A percentile compares a stretch with the other conserved stretches of the same genome.
phyloP scores from a whole-genome alignment of 371 early-diverging fungal genomes.

The Saksenaea oblongispora region DNA sequence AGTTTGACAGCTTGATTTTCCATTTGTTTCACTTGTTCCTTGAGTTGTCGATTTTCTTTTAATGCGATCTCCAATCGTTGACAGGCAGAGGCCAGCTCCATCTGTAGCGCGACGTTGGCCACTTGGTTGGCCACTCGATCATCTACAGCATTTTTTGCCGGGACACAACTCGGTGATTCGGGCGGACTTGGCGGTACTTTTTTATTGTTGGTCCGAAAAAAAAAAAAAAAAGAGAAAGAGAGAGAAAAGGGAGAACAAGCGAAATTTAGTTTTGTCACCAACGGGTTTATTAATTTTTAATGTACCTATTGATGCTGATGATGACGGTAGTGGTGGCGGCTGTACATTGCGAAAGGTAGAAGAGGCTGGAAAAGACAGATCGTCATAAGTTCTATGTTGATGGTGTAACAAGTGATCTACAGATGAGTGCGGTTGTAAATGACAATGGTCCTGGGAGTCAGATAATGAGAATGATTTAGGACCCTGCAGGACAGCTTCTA shows the following conservation, averaged over 20 bases:
- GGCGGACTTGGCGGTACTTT: neutral
- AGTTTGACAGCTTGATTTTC: slow-evolving; percentile 17
- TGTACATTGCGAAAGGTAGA: neutral
- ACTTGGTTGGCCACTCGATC: neutral
- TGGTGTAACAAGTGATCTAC: no score
- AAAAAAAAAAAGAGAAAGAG: neutral
- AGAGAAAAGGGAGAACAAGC: no score
- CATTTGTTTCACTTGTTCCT: slow-evolving; percentile 32
- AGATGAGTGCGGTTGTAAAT: no score
- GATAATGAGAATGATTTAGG: neutral
- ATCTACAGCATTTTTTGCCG: neutral
- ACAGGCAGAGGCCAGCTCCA: slow-evolving; percentile 11
- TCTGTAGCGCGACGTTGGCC: neutral
- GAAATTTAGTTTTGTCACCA: no score
- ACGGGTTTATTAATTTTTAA: neutral
- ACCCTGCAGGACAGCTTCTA: neutral
- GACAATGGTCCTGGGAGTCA: neutral
- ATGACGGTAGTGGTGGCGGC: neutral
- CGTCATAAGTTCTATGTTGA: neutral
- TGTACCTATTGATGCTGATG: neutral
- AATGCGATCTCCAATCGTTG: slow-evolving; percentile 12
- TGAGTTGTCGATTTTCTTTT: slow-evolving; percentile 27
- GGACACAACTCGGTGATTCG: neutral
- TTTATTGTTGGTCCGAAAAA: neutral
- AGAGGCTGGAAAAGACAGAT: neutral